Evolutionary conservation across 2,329 filamentous ascomycete genomes (phyloP), one percentile per base, ranked within the genome.

Genomic region (Magnaporthiopsis rhizophila): DNA sequence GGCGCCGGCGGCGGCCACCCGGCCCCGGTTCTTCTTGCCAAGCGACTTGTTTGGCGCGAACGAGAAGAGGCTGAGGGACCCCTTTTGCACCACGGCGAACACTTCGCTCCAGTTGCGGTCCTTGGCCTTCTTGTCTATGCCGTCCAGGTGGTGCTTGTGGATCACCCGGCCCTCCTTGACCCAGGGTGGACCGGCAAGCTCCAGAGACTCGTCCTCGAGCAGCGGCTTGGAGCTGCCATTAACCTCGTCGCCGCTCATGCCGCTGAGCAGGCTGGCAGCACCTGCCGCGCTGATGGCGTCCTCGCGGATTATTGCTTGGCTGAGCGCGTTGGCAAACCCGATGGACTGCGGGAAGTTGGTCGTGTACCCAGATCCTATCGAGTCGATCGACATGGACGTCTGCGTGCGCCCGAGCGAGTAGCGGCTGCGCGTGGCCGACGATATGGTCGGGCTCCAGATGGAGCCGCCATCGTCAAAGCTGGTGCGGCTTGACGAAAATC

Each of bases 371-470:
- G 91, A 92, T 26, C 88, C 89, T 69, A 98, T 88, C 0, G 93
- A 97, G 73, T 97, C 92, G 71, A 97, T 90, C 5, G 93, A 97
- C 81, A 95, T 90, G 3, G 92, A 94, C 0, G 92, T 92, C 67
- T 96, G 88, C 0, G 92, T 96, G 73, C 96, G 92, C 38, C 93
- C 92, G 66, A 96, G 83, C 0, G 94, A 98, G 72, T 95, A 91
- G 71, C 91, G 94, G 78, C 93, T 97, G 92, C 93, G 97, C 0
- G 91, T 95, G 68, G 92, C 96, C n/a, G 92, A 96, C 26, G 91
- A 92, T 56, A 81, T 77, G 1, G 86, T 81, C 13, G 95, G 95
- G 70, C 91, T 97, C 91, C 92, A 98, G 60, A 97, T 83, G 2
- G 92, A 96, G 66, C 87, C 90, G 66, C 88, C 86, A 70, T 99